Base-by-base conservation (phyloP, 2,329 filamentous ascomycete genomes). In the Dactylellina cionopaga region DNA sequence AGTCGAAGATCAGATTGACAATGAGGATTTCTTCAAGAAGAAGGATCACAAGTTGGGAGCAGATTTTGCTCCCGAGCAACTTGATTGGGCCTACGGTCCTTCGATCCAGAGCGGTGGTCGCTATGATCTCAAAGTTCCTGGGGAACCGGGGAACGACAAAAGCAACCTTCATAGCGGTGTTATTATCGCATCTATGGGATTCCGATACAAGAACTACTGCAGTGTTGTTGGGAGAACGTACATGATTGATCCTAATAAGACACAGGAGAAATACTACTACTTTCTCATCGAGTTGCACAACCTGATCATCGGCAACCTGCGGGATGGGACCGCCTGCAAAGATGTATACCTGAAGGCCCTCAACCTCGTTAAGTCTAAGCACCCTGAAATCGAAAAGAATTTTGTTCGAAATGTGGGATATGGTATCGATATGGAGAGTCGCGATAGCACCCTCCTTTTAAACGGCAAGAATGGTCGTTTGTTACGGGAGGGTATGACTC, bases 401-500 rank as follows among this genome's bases (percentile, higher is more conserved):
- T 97, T 99, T 79, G 83, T 94, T 44, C 96, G 96, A 82, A 96
- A 91, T 75, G 89, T 98, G 35, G 95, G 95, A 51, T 92, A 89
- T 77, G 94, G 92, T 49, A 91, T 99, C 77, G 96, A 95, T 74
- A 91, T 98, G 43, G 96, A 99, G 82, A 90, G 90, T 75, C 89
- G 91, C 77, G 95, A 99, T 79, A 83, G 86, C 1, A 94, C 92
- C 3, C 85, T 99, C 70, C 81, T 95, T 1, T 83, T 99, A 35
- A 98, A 92, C 77, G 90, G 85, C 70, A 99, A 99, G 83, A 98
- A 93, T 79, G 85, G 83, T 25, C 88, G 93, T 55, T 85, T 86
- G 3, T 83, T 99, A 65, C 96, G 94, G 81, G 96, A 98, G 78
- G 96, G 96, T 75, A 99, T 99, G 95, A 99, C 95, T 0, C 85